A percentile compares a stretch with the other conserved stretches of the same genome.
Conservation (phyloP, 148 eudicot species). For the Silene latifolia region DNA sequence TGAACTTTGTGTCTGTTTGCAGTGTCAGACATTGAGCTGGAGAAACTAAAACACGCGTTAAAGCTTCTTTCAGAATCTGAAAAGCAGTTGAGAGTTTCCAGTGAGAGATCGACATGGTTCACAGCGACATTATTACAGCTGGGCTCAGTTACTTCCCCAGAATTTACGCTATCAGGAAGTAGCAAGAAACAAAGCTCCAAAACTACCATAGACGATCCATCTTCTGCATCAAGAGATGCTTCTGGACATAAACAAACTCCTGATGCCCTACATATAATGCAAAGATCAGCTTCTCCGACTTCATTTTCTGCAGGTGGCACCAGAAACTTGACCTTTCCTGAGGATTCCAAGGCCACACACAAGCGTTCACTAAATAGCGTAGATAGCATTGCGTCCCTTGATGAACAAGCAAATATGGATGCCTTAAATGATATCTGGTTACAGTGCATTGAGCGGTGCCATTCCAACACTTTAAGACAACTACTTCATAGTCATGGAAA, state of each 20-base stretch:
- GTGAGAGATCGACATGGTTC: slow-evolving; percentile 97
- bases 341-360: slow-evolving; percentile 44
- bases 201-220: slow-evolving; percentile 71
- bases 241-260: slow-evolving; percentile 34
- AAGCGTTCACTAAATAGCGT: slow-evolving; percentile 37
- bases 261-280: slow-evolving; percentile 36
- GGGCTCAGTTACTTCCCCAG: slow-evolving; percentile 76
- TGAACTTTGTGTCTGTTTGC: slow-evolving; percentile 26
- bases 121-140: slow-evolving; percentile 94
- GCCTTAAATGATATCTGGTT: slow-evolving; percentile 72
- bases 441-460: slow-evolving; percentile 81
- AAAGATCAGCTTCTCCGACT: slow-evolving; percentile 44
- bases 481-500: slow-evolving; percentile 72
- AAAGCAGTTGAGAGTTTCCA: slow-evolving; percentile 87
- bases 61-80: slow-evolving; percentile 97
- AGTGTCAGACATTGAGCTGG: slow-evolving; percentile 85
- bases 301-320: slow-evolving; percentile 33
- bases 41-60: slow-evolving; percentile 76
- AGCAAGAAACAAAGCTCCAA: slow-evolving; percentile 81
- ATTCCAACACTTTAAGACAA: slow-evolving; percentile 76
- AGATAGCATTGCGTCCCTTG: slow-evolving; percentile 30
- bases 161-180: slow-evolving; percentile 72
- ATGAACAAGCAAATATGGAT: slow-evolving; percentile 41
- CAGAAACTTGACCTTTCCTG: slow-evolving; percentile 32
- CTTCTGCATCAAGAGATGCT: slow-evolving; percentile 59